Evolutionary conservation across 352 stramenopile genomes (phyloP), one percentile per base, ranked within the genome.

Genomic region (Phytophthora pluvialis): DNA sequence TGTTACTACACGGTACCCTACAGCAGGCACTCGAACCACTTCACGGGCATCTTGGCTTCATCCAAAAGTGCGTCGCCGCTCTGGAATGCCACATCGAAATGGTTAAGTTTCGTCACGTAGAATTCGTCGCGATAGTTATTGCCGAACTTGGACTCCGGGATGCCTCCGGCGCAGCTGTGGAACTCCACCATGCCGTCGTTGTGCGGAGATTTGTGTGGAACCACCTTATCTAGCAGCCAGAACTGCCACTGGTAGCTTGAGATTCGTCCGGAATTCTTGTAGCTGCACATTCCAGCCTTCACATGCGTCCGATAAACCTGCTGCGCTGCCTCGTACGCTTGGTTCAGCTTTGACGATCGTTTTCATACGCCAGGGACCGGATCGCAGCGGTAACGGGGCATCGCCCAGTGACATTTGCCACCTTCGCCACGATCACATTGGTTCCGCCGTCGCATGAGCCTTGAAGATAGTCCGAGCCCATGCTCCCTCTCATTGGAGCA

Each of bases 11-110:
- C n/a, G n/a, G n/a, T n/a, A n/a, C 21, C n/a, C 33, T 81, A 77
- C 10, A 88, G 54, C 33, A 80, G 15, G 48, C 80, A 85, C 62
- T 85, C 75, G 45, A 89, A 78, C 75, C 75, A 89, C 48, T 86
- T 86, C 10, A 83, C 15, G 0, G 80, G 75, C 64, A 81, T 89
- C 44, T 82, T 72, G 10, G 67, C 53, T 25, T 67, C 57, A 28
- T 75, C 57, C 7, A 77, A 64, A 39, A 78, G 62, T 1, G 70
- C 67, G 50, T 86, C 75, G 21, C 77, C 77, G 45, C 77, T 70
- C 48, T 59, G 65, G 57, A 86, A 81, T 16, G 67, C 52, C 21
- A 63, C 73, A 44, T 86, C 77, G 11, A 62, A 53, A 35, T 70
- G 53, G n/a, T 64, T 69, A n/a, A 68, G 38, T 53, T 58, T 59